phyloP scores from a whole-genome alignment of 2,329 filamentous ascomycete genomes.

The Colletotrichum sp. region DNA sequence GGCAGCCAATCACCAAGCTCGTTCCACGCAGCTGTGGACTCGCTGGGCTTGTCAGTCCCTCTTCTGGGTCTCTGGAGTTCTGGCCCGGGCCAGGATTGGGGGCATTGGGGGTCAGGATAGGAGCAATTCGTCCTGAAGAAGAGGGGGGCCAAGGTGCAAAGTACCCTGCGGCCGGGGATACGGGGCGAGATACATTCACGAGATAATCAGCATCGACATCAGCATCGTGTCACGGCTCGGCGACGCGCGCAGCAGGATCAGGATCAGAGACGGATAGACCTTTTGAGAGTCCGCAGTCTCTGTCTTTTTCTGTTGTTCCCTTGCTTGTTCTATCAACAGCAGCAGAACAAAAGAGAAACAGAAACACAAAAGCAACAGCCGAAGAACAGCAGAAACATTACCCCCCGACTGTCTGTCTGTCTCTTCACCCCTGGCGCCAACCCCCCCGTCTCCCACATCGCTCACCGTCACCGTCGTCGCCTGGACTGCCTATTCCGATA shows the following conservation, averaged over 20 bases:
- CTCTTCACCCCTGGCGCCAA: background rate
- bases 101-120: background rate
- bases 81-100: background rate
- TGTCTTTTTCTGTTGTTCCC: background rate
- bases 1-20: background rate
- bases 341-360: background rate
- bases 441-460: background rate
- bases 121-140: constrained; percentile 16
- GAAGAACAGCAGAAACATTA: background rate
- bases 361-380: background rate
- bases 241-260: background rate
- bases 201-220: background rate
- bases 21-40: background rate
- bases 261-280: background rate
- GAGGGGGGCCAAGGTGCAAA: background rate
- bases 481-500: background rate
- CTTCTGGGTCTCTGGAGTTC: background rate
- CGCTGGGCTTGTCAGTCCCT: background rate
- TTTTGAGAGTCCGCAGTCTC: background rate
- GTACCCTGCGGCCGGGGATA: background rate
- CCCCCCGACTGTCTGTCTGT: background rate
- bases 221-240: background rate
- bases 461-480: background rate
- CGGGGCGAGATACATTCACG: background rate
- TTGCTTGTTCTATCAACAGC: background rate